phyloP scores from a whole-genome alignment of 1,139 yeast species.

The Blastobotrys ciferrii region DNA sequence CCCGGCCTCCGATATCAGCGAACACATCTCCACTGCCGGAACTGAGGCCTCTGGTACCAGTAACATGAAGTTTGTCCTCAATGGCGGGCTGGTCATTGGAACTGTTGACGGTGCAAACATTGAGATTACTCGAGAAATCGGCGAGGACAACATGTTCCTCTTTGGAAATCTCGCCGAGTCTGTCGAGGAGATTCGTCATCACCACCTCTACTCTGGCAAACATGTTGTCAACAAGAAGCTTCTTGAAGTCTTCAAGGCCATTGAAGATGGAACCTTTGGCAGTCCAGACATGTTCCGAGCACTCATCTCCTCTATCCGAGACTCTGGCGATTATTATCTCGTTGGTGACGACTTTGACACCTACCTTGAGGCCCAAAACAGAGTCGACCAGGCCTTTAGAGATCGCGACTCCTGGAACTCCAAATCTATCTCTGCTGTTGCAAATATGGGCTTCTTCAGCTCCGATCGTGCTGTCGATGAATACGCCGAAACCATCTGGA shows the following conservation, averaged over 20 bases:
- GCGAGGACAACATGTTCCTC: conserved; percentile 87
- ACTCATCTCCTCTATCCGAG: conserved; percentile 62
- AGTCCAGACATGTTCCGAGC: conserved; percentile 64
- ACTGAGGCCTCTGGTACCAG: conserved; percentile 97
- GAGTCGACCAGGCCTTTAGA: conserved; percentile 68
- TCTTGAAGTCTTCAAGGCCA: conserved; percentile 59
- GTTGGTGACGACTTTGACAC: conserved; percentile 88
- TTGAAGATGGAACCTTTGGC: conserved; percentile 72
- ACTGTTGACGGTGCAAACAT: conserved; percentile 97
- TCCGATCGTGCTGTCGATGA: conserved; percentile 91
- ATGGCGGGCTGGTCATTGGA: conserved; percentile 92
- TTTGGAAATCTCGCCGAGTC: conserved; percentile 89
- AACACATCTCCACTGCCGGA: conserved; percentile 97
- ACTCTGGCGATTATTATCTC: conserved; percentile 76
- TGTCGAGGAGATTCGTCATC: conserved; percentile 80
- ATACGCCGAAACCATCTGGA: conserved; percentile 92
- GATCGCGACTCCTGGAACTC: conserved; percentile 72
- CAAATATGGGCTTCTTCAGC: conserved; percentile 91
- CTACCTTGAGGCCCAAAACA: conserved; percentile 74
- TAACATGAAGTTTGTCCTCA: conserved; percentile 91
- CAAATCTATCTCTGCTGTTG: conserved; percentile 75
- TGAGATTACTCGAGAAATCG: conserved; percentile 89
- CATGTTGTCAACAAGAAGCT: conserved; percentile 49
- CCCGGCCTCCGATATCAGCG: conserved; percentile 88
- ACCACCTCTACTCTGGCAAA: conserved; percentile 55